phyloP scores from a whole-genome alignment of 2,329 filamentous ascomycete species.

The Exophiala xenobiotica region DNA sequence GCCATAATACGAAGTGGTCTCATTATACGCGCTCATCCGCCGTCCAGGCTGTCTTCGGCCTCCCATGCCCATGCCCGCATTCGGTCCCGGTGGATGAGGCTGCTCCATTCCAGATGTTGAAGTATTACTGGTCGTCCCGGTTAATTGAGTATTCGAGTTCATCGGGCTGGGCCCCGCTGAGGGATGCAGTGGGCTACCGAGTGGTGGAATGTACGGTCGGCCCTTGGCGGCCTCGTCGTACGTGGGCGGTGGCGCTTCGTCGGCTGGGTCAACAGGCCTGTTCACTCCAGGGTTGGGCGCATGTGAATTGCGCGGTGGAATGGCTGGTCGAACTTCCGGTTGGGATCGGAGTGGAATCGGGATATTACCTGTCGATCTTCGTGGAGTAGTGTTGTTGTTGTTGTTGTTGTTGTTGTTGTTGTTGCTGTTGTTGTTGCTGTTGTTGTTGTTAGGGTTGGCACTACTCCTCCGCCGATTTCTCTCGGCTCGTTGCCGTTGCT shows the following conservation, averaged over 20 bases:
- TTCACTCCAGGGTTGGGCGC: conserved; percentile 25
- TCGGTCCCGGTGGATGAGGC: conserved; percentile 24
- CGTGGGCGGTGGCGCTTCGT: conserved; percentile 58
- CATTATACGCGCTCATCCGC: conserved; percentile 22
- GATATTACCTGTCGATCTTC: conserved; percentile 28
- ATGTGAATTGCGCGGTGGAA: conserved; percentile 44
- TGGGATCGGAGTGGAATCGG: conserved; percentile 17
- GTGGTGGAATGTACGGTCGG: conserved; percentile 55
- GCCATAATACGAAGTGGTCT: conserved; percentile 15
- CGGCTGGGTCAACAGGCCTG: conserved; percentile 37
- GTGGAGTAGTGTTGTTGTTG: conserved; percentile 14
- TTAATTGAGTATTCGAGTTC: conserved; percentile 24
- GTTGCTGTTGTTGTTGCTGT: conserved; percentile 6
- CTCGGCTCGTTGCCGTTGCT: conserved; percentile 42
- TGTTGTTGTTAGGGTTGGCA: conserved; percentile 19
- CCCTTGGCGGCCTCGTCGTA: conserved; percentile 64
- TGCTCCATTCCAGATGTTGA: conserved; percentile 7
- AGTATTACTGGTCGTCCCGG: conserved; percentile 23
- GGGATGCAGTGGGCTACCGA: conserved; percentile 45
- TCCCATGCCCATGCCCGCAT: conserved; percentile 7
- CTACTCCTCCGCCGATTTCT: conserved; percentile 19
- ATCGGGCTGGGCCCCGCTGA: conserved; percentile 24
- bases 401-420: conserved; percentile 9
- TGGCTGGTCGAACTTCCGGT: conserved; percentile 42
- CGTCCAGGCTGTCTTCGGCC: conserved; percentile 15